phyloP scores from a whole-genome alignment of 495 filamentous ascomycete species.

The Trichocladium antarcticum region DNA sequence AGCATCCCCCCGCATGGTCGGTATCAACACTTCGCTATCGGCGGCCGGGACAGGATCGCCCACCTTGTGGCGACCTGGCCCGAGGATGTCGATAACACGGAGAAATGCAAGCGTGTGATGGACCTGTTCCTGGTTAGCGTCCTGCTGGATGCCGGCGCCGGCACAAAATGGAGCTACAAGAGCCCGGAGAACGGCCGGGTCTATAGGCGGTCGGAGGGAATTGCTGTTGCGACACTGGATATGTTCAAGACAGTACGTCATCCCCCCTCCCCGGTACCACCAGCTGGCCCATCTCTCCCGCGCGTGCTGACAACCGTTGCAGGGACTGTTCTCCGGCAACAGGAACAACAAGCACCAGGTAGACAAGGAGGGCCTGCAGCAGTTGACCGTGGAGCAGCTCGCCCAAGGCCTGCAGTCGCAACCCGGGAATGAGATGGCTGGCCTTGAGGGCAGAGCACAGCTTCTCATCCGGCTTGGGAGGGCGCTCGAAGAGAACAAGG shows the following conservation, averaged over 20 bases:
- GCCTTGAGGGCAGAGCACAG: conserved; percentile 74
- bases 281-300: neutral
- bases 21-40: conserved; percentile 85
- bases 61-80: conserved; percentile 61
- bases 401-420: conserved; percentile 73
- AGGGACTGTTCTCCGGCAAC: conserved; percentile 82
- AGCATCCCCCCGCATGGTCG: conserved; percentile 77
- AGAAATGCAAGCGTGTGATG: conserved; percentile 64
- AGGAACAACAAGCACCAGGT: conserved; percentile 74
- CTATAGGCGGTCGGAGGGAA: conserved; percentile 79
- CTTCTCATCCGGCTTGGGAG: conserved; percentile 65
- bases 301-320: neutral
- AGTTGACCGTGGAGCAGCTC: conserved; percentile 62
- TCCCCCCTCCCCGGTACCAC: no score
- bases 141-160: conserved; percentile 77
- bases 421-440: conserved; percentile 70
- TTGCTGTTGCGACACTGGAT: conserved; percentile 88
- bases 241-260: conserved; percentile 72
- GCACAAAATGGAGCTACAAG: conserved; percentile 77
- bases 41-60: conserved; percentile 63
- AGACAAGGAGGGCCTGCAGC: conserved; percentile 68
- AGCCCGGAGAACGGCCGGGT: conserved; percentile 78
- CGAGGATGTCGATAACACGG: conserved; percentile 50
- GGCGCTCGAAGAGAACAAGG: conserved; percentile 61
- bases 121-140: conserved; percentile 89